Conservation (phyloP, 441 rosid species). For the Pelargonium myrrhifolium region DNA sequence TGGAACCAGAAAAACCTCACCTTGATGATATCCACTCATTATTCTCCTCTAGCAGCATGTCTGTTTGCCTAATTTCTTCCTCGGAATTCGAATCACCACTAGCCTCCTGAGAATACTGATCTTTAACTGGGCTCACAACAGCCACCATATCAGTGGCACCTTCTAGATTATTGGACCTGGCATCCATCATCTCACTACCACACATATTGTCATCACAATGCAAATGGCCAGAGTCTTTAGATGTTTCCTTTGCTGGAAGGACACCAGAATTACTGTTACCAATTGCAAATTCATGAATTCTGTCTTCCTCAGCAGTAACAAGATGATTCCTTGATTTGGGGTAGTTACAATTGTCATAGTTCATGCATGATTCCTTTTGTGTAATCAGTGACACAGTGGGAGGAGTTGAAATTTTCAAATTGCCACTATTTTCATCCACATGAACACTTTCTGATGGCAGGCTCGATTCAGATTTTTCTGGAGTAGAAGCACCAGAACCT, state of each 20-base stretch:
- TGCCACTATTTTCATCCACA: constrained; percentile 13
- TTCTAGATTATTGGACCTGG: constrained; percentile 20
- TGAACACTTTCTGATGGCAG: constrained; percentile 19
- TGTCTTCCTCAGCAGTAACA: constrained; percentile 21
- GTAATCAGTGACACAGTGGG: constrained; percentile 24
- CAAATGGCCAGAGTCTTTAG: constrained; percentile 16
- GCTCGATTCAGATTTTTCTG: constrained; percentile 21
- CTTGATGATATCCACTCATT: constrained; percentile 34
- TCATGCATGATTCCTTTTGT: constrained; percentile 24
- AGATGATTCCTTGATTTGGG: constrained; percentile 20
- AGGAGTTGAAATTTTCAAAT: constrained; percentile 17
- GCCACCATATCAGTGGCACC: constrained; percentile 20
- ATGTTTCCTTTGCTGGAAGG: constrained; percentile 16
- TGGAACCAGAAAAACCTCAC: constrained; percentile 29
- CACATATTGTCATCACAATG: constrained; percentile 9
- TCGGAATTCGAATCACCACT: constrained; percentile 17
- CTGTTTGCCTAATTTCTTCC: constrained; percentile 28
- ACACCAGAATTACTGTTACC: constrained; percentile 16
- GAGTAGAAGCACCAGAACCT: constrained; percentile 23
- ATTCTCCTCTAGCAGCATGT: constrained; percentile 24
- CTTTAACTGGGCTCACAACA: constrained; percentile 12
- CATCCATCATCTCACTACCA: constrained; percentile 20
- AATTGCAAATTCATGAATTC: constrained; percentile 22
- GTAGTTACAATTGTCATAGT: constrained; percentile 20
- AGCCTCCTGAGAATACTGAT: constrained; percentile 16